A percentile compares a stretch with the other conserved stretches of the same genome.
phyloP scores from a whole-genome alignment of 352 stramenopile genomes.

The Phytophthora ohioensis region DNA sequence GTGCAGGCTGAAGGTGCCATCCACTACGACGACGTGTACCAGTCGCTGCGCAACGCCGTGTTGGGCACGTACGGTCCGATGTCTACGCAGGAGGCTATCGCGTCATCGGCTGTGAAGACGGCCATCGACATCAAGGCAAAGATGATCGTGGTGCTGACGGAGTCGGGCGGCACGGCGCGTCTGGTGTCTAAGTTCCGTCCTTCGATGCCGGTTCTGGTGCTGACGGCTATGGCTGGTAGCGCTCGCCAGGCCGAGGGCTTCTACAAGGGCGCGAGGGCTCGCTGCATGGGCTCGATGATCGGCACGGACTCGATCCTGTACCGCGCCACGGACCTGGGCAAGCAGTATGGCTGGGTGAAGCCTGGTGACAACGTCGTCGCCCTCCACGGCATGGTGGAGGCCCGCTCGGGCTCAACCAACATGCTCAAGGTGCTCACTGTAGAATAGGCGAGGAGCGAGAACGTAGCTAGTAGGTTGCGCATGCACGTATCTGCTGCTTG shows the following conservation, averaged over 20 bases:
- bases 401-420: constrained; percentile 86
- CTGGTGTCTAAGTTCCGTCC: constrained; percentile 96
- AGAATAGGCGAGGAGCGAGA: constrained; percentile 52
- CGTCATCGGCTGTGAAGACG: constrained; percentile 96
- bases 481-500: constrained; percentile 2
- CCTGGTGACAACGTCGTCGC: constrained; percentile 61
- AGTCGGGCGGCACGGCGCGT: constrained; percentile 92
- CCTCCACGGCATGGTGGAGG: constrained; percentile 89
- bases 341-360: constrained; percentile 72
- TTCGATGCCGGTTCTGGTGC: constrained; percentile 44
- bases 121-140: constrained; percentile 88
- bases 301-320: constrained; percentile 90
- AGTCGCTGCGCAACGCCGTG: constrained; percentile 46
- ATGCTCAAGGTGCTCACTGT: constrained; percentile 92
- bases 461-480: not conserved
- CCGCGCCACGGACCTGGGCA: constrained; percentile 80
- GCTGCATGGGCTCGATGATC: constrained; percentile 83
- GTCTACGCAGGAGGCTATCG: constrained; percentile 92
- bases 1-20: constrained; percentile 1
- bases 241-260: constrained; percentile 65
- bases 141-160: constrained; percentile 91
- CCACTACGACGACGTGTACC: not conserved
- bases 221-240: constrained; percentile 23
- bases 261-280: constrained; percentile 63
- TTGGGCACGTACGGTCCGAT: constrained; percentile 62